Base-by-base conservation (phyloP, 352 stramenopile species). In the Pythium vanterpoolii region DNA sequence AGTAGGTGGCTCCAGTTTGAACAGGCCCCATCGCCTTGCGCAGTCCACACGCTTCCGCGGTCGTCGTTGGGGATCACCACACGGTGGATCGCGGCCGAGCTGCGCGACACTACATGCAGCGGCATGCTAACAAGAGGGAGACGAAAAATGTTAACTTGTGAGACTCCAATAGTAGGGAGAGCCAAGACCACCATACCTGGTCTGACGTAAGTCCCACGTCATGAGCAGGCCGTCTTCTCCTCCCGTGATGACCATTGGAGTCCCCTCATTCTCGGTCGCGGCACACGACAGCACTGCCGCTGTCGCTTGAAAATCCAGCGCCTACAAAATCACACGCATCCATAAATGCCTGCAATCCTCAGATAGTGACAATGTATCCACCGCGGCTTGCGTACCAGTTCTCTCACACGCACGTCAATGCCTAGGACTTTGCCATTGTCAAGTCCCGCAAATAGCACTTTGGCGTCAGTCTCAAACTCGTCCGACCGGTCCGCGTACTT, bases 161-260 rank as follows among this genome's bases (percentile, higher is more conserved):
- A 49, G 21, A n/a, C 14, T n/a, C 5, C 34, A n/a, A 13, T 21
- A 42, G 34, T 3, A 13, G 1, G 13, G 34, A 16, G 10, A 18
- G 34, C 5, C 34, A 42, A 21, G 11, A 38, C 11, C n/a, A 3
- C 28, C 42, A 16, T 16, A 89, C 79, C 59, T 64, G 4, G 77
- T 77, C 45, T 79, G 61, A 5, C 82, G 79, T 24, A 91, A 33
- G 60, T 91, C 82, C 78, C 78, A 91, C 10, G 69, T 69, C 21
- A 69, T 72, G 16, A 91, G 50, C 16, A 86, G 43, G 7, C 82
- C 82, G 46, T 91, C 71, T 65, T 89, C 79, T 46, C 62, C 83
- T 43, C 82, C 82, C 30, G 80, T 88, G 31, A 85, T 63, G 6
- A 87, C 48, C 60, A 82, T 64, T 4, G 76, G 68, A 16, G 14